Base-by-base conservation (phyloP, 768 basidiomycete genomes). In the Boletus fagicola region DNA sequence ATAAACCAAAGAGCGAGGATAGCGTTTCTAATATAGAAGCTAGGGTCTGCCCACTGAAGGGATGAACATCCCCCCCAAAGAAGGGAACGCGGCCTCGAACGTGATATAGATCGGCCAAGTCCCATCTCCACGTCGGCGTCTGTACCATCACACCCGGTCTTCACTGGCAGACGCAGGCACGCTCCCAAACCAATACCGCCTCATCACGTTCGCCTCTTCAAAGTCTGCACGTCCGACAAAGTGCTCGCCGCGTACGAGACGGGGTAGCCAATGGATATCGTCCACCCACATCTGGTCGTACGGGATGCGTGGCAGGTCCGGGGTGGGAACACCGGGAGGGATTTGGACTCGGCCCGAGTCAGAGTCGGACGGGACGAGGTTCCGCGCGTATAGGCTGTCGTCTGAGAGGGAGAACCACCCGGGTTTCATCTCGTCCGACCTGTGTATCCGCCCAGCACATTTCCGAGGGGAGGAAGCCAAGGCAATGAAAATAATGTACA, bases 401-500 rank as follows among this genome's bases (percentile, higher is more conserved):
- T 65, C 54, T 10, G 68, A 60, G 59, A 60, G 64, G 56, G 78
- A 72, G 67, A 91, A 93, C 92, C 92, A 95, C 64, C 84, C 68
- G 0, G 93, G 93, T 20, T 78, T 78, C 92, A 95, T 95, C 68
- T 95, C 93, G 33, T 94, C 92, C 0, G 88, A 84, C 64, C 92
- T 94, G 59, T 2, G n/a, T 33, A 28, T 39, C 20, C n/a, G 20
- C 3, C 15, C 18, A 26, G 28, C 54, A 11, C 24, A 26, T 54
- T 31, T 6, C 47, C 35, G 16, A 54, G 13, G 20, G 28, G 11
- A 8, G 28, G 9, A n/a, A n/a, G n/a, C 0, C 20, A 24, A 44
- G 22, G 43, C 3, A 12, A 33, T 5, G 12, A 35, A 35, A 13
- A 2, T 5, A 7, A 28, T 33, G 22, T n/a, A 11, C 43, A n/a